Evolutionary conservation across 768 basidiomycete species (phyloP), one percentile per base, ranked within the genome.

Genomic region (Tulasnella sp.): DNA sequence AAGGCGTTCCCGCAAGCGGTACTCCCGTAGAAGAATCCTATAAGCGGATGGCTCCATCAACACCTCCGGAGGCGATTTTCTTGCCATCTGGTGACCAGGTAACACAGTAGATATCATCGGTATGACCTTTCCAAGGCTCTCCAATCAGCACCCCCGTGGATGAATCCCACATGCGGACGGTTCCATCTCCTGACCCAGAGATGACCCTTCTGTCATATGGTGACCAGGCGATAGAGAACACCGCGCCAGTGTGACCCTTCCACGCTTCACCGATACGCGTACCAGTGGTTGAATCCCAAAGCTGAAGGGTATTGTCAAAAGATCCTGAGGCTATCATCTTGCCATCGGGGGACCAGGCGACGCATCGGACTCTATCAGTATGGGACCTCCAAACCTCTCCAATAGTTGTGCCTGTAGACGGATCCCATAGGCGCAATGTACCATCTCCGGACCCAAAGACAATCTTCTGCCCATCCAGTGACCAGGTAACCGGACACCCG

Each of bases 371-470:
- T 3, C 73, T 72, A n/a, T 53, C 41, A 1, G 21, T 38, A 41
- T 64, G 63, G 10, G 61, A 61, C 11, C 3, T 27, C 10, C 62
- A 41, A 8, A 61, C 52, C 63, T 61, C 52, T 4, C 60, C 63
- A 1, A 53, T 65, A 61, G 69, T 69, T 7, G 61, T 47, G 3
- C 74, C 74, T 26, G 70, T 72, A 52, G 73, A 71, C 27, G 75
- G 69, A 63, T 76, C 73, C 76, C 76, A 77, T 48, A 77, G 70
- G 26, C 72, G 63, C 3, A 74, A 73, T 4, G 72, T 74, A 67
- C 72, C 73, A 68, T 77, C 76, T 9, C 72, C 73, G 0, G 73
- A 74, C 1, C 74, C 76, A 10, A 73, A 75, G 26, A 74, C 72
- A 49, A 77, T 67, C 64, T 70, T 68, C 32, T 68, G 64, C 4